Conservation (phyloP, 2,329 filamentous ascomycete species). For the Dothideomycetes sp. region DNA sequence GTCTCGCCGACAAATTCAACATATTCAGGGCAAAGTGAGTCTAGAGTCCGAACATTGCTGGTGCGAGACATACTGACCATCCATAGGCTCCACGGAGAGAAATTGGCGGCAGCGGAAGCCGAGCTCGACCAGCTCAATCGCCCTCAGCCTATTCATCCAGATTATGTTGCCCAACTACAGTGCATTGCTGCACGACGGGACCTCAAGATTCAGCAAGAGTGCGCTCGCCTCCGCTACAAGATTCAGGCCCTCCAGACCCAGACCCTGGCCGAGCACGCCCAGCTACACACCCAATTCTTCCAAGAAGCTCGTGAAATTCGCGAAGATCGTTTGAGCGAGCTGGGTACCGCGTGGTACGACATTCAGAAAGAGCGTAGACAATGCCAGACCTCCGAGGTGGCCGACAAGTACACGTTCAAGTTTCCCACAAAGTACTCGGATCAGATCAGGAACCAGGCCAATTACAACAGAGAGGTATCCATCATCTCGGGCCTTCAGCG, state of each 20-base stretch:
- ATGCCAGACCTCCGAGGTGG: constrained; percentile 62
- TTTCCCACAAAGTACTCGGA: constrained; percentile 68
- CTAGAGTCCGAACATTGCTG: not conserved
- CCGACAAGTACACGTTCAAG: constrained; percentile 70
- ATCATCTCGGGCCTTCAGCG: constrained; percentile 84
- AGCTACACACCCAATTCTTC: constrained; percentile 83
- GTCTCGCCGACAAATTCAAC: constrained; percentile 81
- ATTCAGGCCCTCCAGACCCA: constrained; percentile 61
- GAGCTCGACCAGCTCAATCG: constrained; percentile 51
- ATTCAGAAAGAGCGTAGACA: constrained; percentile 82
- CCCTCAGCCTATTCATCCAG: constrained; percentile 63
- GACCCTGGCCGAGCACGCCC: constrained; percentile 70
- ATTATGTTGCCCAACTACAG: constrained; percentile 81
- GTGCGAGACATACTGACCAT: not conserved
- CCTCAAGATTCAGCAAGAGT: constrained; percentile 67
- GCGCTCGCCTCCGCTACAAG: constrained; percentile 62
- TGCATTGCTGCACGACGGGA: constrained; percentile 74
- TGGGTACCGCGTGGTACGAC: constrained; percentile 85
- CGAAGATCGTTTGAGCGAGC: constrained; percentile 65
- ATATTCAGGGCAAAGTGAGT: constrained; percentile 51
- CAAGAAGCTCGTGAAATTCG: constrained; percentile 75
- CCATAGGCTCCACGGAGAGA: constrained; percentile 63
- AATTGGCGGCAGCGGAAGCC: constrained; percentile 66
- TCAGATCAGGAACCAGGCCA: constrained; percentile 72
- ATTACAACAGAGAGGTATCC: constrained; percentile 92